Percentiles rank a stretch among this genome's conserved stretches.
These are phyloP conservation scores for Astrothelium subdiscretum DNA, from an alignment of 495 filamentous ascomycete species.

Conservation along the genomic window DNA sequence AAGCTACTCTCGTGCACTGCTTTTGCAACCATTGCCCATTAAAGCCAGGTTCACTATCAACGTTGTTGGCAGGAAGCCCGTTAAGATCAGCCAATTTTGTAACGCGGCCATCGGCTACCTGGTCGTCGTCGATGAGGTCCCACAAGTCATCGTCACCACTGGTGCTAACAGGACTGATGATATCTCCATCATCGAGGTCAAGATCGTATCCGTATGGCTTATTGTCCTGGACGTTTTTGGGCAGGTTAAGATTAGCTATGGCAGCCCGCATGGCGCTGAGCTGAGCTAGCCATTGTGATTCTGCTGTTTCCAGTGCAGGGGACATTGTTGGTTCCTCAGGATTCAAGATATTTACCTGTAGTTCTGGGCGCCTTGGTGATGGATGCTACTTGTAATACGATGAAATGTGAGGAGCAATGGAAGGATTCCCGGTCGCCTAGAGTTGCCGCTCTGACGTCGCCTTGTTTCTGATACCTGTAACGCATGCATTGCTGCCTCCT, in stretches of 20 bases:
- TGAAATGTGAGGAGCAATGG: not conserved
- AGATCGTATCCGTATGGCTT: constrained; percentile 45
- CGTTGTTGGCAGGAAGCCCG: constrained; percentile 23
- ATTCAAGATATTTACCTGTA: too few species aligned
- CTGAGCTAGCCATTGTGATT: constrained; percentile 57
- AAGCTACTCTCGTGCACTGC: constrained; percentile 49
- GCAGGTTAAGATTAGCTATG: constrained; percentile 55
- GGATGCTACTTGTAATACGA: too few species aligned
- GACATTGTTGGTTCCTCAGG: not conserved
- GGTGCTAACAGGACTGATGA: constrained; percentile 32
- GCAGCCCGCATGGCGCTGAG: constrained; percentile 60
- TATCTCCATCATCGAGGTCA: constrained; percentile 45
- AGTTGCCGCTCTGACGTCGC: not conserved
- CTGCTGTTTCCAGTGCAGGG: not conserved
- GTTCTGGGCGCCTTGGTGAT: too few species aligned
- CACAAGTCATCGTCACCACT: constrained; percentile 70
- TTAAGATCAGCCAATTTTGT: constrained; percentile 20
- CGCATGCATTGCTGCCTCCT: not conserved
- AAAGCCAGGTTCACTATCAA: constrained; percentile 12
- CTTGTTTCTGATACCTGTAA: not conserved
- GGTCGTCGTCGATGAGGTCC: constrained; percentile 71
- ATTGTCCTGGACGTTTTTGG: constrained; percentile 22
- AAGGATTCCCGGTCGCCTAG: not conserved
- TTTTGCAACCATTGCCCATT: constrained; percentile 48
- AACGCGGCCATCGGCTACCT: constrained; percentile 37